Evolutionary conservation across 73 alveolate species (phyloP).

Genomic region (Urostyla sp.): DNA sequence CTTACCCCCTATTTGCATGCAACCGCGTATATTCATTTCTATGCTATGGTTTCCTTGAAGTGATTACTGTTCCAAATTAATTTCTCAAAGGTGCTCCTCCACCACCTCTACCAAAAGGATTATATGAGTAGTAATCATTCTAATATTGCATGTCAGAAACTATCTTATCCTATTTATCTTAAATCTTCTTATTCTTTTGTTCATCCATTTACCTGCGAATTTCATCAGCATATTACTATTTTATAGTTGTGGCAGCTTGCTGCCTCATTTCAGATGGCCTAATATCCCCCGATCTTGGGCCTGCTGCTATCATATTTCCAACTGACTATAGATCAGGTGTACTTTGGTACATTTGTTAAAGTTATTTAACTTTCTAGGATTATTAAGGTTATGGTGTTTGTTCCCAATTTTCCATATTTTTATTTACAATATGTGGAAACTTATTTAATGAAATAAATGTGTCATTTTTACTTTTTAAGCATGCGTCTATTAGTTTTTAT

Average conservation of each 20-base stretch:
- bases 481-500: neutral
- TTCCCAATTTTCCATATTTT: conserved; percentile 21
- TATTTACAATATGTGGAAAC: no score
- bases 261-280: conserved; percentile 37
- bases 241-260: neutral
- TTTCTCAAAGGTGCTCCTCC: conserved; percentile 74
- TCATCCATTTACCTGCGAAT: conserved; percentile 25
- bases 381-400: conserved; percentile 16
- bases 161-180: conserved; percentile 7
- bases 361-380: conserved; percentile 6
- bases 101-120: conserved; percentile 78
- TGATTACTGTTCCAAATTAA: conserved; percentile 64
- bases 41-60: conserved; percentile 50
- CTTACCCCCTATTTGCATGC: conserved; percentile 41
- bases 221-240: conserved; percentile 12
- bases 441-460: no score
- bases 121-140: conserved; percentile 5
- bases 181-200: conserved; percentile 1
- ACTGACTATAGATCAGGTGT: conserved; percentile 34
- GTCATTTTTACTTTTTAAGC: no score
- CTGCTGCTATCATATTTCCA: conserved; percentile 35
- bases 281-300: conserved; percentile 9
- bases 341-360: conserved; percentile 38
- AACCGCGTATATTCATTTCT: conserved; percentile 53
- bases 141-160: conserved; percentile 19